Percentiles rank a stretch among this genome's conserved stretches.
Evolutionary conservation across 2,329 filamentous ascomycete species (phyloP).

Genomic region (Venturia nashicola): DNA sequence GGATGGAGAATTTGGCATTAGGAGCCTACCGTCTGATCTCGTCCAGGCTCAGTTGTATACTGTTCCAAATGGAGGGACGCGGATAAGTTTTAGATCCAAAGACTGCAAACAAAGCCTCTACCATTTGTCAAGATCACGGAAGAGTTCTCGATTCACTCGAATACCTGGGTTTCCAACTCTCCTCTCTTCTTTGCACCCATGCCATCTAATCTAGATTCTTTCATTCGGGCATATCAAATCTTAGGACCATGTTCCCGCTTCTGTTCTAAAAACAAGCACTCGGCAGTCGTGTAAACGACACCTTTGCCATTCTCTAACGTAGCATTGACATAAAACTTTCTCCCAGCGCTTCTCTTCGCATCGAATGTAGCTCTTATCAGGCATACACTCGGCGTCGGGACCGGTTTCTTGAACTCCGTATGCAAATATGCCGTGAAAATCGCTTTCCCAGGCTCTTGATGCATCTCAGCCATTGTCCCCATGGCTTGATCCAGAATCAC

Average conservation of each 20-base stretch:
- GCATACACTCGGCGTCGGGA: neutral
- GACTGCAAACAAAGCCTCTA: too few species aligned
- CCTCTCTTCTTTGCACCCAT: too few species aligned
- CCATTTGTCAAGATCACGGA: too few species aligned
- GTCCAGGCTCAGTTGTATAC: too few species aligned
- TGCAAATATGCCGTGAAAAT: slow-evolving; percentile 3
- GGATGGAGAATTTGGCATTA: too few species aligned
- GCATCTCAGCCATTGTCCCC: neutral
- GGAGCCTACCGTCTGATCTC: too few species aligned
- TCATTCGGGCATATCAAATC: neutral
- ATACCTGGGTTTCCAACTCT: too few species aligned
- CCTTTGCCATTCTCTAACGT: neutral
- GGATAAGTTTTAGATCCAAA: too few species aligned
- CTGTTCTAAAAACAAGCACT: neutral
- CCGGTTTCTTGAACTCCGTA: neutral
- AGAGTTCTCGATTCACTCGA: too few species aligned
- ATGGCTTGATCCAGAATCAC: neutral
- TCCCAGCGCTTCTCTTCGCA: neutral
- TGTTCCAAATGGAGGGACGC: too few species aligned
- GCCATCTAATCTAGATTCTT: too few species aligned
- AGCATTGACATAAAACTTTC: neutral
- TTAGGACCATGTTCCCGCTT: neutral
- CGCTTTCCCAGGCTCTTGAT: neutral
- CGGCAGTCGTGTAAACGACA: neutral
- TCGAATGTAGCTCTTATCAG: neutral